Conservation (phyloP, 352 stramenopile genomes). For the Phytophthora citricola region DNA sequence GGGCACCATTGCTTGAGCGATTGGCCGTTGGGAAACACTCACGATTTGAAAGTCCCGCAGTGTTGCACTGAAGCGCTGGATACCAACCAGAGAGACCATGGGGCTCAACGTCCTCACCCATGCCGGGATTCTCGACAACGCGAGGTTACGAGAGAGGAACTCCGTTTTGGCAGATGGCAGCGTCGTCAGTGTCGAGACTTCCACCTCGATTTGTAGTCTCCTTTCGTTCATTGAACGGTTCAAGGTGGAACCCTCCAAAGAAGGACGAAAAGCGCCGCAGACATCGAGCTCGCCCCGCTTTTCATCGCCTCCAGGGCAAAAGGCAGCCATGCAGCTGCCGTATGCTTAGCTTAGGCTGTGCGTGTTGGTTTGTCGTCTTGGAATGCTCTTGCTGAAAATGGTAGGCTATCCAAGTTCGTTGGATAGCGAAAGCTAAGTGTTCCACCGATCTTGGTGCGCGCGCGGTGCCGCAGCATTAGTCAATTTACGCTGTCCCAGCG, state of each 20-base stretch:
- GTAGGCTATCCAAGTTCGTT: slow-evolving; percentile 29
- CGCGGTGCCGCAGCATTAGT: slow-evolving; percentile 19
- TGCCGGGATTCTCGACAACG: slow-evolving; percentile 7
- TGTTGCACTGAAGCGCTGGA: slow-evolving; percentile 17
- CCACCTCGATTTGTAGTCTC: slow-evolving; percentile 24
- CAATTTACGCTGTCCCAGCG: slow-evolving; percentile 13
- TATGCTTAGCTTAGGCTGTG: slow-evolving; percentile 1
- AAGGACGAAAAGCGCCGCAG: slow-evolving; percentile 19
- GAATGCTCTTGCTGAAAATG: neutral
- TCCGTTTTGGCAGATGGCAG: slow-evolving; percentile 21
- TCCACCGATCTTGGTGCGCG: slow-evolving; percentile 4
- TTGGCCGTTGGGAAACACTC: slow-evolving; percentile 15
- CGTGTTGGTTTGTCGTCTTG: slow-evolving; percentile 9
- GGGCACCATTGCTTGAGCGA: slow-evolving; percentile 23
- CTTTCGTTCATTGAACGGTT: neutral
- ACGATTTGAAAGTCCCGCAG: slow-evolving; percentile 21
- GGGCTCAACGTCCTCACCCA: slow-evolving; percentile 23
- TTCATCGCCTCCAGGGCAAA: slow-evolving; percentile 1
- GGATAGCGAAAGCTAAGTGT: slow-evolving; percentile 10
- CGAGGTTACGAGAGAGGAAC: slow-evolving; percentile 15
- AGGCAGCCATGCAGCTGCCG: slow-evolving; percentile 4
- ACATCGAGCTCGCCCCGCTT: neutral
- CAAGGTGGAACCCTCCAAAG: slow-evolving; percentile 21
- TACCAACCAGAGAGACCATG: slow-evolving; percentile 21
- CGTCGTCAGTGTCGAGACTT: slow-evolving; percentile 30